Conservation (phyloP, 345 rosid genomes). For the Lepidium didymum region DNA sequence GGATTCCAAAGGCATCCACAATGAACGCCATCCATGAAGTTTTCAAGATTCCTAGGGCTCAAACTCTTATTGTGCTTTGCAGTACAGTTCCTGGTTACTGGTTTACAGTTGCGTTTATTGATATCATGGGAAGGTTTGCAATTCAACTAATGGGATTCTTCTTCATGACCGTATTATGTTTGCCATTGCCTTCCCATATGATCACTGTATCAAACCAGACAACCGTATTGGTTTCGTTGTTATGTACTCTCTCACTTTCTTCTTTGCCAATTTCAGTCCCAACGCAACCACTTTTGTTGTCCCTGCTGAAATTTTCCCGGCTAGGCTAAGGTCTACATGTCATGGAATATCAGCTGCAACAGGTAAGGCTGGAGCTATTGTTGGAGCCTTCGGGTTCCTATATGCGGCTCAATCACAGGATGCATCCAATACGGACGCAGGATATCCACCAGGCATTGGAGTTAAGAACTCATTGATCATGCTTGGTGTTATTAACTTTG, state of each 20-base stretch:
- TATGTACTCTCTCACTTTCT: conserved; percentile 57
- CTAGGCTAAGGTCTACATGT: conserved; percentile 62
- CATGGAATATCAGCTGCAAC: conserved; percentile 69
- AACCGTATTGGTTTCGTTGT: conserved; percentile 49
- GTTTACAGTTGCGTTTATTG: conserved; percentile 56
- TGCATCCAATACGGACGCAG: conserved; percentile 33
- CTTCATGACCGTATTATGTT: conserved; percentile 70
- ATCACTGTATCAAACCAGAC: conserved; percentile 47
- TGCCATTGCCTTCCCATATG: conserved; percentile 57
- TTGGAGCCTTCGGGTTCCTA: conserved; percentile 64
- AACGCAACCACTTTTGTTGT: conserved; percentile 65
- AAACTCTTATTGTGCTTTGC: conserved; percentile 56
- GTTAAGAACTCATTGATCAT: conserved; percentile 36
- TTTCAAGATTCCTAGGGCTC: conserved; percentile 48
- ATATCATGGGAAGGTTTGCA: conserved; percentile 47
- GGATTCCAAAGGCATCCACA: conserved; percentile 51
- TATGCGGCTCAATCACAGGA: conserved; percentile 40
- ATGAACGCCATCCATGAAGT: conserved; percentile 60
- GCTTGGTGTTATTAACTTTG: conserved; percentile 33
- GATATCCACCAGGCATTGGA: conserved; percentile 44
- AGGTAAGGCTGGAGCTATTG: conserved; percentile 61
- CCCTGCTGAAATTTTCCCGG: conserved; percentile 65
- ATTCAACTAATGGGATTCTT: conserved; percentile 71
- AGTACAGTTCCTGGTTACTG: conserved; percentile 70
- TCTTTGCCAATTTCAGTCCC: conserved; percentile 72